Conservation (phyloP, 441 rosid genomes). For the Breynia disticha region DNA sequence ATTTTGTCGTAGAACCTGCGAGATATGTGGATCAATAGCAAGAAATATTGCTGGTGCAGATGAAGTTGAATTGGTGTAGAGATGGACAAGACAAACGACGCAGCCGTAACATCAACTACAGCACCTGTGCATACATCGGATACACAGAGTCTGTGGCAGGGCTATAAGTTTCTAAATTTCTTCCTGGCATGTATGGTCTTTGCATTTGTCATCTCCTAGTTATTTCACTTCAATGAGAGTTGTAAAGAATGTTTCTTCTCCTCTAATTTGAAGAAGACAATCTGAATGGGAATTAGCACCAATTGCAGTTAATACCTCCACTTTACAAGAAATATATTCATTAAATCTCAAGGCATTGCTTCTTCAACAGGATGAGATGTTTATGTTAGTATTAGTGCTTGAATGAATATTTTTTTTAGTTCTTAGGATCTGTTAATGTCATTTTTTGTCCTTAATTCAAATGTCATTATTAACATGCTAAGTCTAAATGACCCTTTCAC, state of each 20-base stretch:
- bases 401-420: too few relatives aligned
- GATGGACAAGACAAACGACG: conserved; percentile 19
- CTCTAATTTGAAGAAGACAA: too few relatives aligned
- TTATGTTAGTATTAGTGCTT: too few relatives aligned
- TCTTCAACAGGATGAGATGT: too few relatives aligned
- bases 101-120: conserved; percentile 9
- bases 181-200: conserved; percentile 54
- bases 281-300: too few relatives aligned
- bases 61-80: conserved; percentile 23
- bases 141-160: conserved; percentile 34
- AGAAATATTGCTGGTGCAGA: conserved; percentile 30
- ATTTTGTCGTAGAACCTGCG: conserved; percentile 47
- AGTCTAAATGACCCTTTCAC: background rate
- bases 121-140: conserved; percentile 18
- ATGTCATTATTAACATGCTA: too few relatives aligned
- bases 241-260: background rate
- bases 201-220: conserved; percentile 52
- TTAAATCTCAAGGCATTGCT: too few relatives aligned
- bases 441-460: too few relatives aligned
- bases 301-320: too few relatives aligned
- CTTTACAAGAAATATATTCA: too few relatives aligned
- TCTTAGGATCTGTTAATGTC: too few relatives aligned
- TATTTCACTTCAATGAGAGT: conserved; percentile 37
- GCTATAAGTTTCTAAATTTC: conserved; percentile 42
- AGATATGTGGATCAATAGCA: conserved; percentile 49